Evolutionary conservation across 73 alveolate genomes (phyloP), one percentile per base, ranked within the genome.

Genomic region (Blepharisma stoltei): DNA sequence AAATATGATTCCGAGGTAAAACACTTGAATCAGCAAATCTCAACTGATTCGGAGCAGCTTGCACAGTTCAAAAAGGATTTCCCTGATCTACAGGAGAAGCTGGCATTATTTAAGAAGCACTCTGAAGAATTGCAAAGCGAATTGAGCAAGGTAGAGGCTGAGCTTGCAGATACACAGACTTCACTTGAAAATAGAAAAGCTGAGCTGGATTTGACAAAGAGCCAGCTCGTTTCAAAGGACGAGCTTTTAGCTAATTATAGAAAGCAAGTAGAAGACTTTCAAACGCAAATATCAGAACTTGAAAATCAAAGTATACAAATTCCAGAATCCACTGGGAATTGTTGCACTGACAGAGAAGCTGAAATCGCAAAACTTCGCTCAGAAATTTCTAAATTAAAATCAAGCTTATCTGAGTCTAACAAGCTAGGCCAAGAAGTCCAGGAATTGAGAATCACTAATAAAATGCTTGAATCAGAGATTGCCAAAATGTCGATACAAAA

Each of bases 401-500:
- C 37, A 20, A 60, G 23, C 14, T 9, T 60, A 8, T n/a, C 38
- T 20, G 73, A 60, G 38, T 14, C 73, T 60, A 60, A 25, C 45
- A 60, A 25, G 23, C 49, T 9, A n/a, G 38, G 14, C 14, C 46
- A n/a, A 18, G 37, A 18, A 60, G 23, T 60, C 45, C 38, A 25
- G n/a, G 73, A 60, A 18, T 25, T 60, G 37, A n/a, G 23, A 14
- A 18, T 60, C 48, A 60, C 14, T 14, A 60, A 25, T 25, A 60
- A 60, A 60, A 60, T 11, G 14, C 46, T 20, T 60, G 73, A 60
- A 60, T 8, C 49, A 1, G 73, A 60, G 23, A 25, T 60, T 60
- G 45, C 37, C 0, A 60, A 60, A 60, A 8, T 60, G 38, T 60
- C 73, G 5, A 38, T 38, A 14, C 18, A 9, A 14, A 25, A 14